Conservation (phyloP, 805 yeast genomes). For the Yarrowia divulgata region DNA sequence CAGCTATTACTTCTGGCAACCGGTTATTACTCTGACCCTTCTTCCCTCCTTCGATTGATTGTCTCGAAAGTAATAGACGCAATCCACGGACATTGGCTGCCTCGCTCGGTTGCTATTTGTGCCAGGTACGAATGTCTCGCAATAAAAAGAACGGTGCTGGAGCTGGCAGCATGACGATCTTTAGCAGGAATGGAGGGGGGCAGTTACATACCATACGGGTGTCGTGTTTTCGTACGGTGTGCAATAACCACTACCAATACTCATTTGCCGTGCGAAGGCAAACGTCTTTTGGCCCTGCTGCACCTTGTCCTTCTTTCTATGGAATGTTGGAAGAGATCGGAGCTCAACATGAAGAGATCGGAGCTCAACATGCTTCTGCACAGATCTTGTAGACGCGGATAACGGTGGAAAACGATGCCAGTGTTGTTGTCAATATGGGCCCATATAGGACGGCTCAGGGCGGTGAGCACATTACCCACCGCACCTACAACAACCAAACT, state of each 20-base stretch:
- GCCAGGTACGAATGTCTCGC: neutral
- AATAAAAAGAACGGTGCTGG: neutral
- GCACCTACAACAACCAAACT: too few relatives aligned
- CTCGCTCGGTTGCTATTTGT: neutral
- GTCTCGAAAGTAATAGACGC: too few relatives aligned
- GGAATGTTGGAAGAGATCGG: conserved; percentile 8
- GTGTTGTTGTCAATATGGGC: too few relatives aligned
- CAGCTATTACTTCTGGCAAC: too few relatives aligned
- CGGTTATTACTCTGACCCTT: too few relatives aligned
- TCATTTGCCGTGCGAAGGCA: neutral
- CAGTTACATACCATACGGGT: neutral
- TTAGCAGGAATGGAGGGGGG: too few relatives aligned
- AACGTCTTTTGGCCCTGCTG: conserved; percentile 20
- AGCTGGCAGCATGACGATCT: conserved; percentile 1
- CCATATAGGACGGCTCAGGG: too few relatives aligned
- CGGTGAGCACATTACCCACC: neutral
- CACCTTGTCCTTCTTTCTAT: conserved; percentile 3
- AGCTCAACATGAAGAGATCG: neutral
- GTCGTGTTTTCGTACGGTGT: neutral
- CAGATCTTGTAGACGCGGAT: too few relatives aligned
- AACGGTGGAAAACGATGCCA: too few relatives aligned
- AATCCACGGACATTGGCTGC: neutral
- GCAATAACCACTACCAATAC: too few relatives aligned
- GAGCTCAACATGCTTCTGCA: too few relatives aligned
- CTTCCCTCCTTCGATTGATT: too few relatives aligned